Percentiles rank a stretch among this genome's conserved stretches.
Conservation (phyloP, 208 protist genomes). For the Trypanosoma congolense region DNA sequence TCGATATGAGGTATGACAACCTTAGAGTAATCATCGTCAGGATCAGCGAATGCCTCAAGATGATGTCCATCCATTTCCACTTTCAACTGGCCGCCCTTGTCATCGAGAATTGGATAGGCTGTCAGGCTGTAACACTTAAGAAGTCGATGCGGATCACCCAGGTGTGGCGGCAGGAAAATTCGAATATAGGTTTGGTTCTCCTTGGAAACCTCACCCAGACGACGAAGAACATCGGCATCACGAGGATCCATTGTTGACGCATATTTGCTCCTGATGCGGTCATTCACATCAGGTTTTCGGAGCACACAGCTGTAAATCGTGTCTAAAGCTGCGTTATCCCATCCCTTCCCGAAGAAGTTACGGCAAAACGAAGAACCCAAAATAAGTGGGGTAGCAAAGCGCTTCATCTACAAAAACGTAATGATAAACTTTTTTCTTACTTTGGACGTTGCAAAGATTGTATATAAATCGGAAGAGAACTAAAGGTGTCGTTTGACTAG, state of each 20-base stretch:
- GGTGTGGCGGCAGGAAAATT: conserved; percentile 78
- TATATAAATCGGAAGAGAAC: neutral
- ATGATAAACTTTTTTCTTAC: conserved; percentile 3
- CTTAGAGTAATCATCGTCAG: conserved; percentile 88
- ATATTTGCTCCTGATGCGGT: conserved; percentile 73
- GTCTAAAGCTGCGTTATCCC: conserved; percentile 86
- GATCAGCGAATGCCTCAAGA: conserved; percentile 83
- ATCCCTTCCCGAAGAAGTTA: conserved; percentile 88
- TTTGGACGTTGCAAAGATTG: neutral
- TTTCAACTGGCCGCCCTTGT: conserved; percentile 84
- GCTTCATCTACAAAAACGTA: conserved; percentile 57
- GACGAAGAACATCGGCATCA: conserved; percentile 75
- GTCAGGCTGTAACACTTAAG: conserved; percentile 88
- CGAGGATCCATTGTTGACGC: conserved; percentile 84
- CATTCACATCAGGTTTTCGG: conserved; percentile 85
- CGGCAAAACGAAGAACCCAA: conserved; percentile 38
- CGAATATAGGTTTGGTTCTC: conserved; percentile 87
- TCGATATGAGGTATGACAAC: conserved; percentile 87
- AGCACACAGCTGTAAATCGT: conserved; percentile 83
- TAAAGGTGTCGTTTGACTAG: too few species aligned
- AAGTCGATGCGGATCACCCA: conserved; percentile 85
- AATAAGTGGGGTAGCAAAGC: conserved; percentile 56
- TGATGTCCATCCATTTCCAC: conserved; percentile 81
- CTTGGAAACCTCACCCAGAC: conserved; percentile 72
- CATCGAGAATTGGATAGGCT: conserved; percentile 88